A percentile compares a stretch with the other conserved stretches of the same genome.
phyloP scores from a whole-genome alignment of 2,329 filamentous ascomycete genomes.

The Alternaria panax region DNA sequence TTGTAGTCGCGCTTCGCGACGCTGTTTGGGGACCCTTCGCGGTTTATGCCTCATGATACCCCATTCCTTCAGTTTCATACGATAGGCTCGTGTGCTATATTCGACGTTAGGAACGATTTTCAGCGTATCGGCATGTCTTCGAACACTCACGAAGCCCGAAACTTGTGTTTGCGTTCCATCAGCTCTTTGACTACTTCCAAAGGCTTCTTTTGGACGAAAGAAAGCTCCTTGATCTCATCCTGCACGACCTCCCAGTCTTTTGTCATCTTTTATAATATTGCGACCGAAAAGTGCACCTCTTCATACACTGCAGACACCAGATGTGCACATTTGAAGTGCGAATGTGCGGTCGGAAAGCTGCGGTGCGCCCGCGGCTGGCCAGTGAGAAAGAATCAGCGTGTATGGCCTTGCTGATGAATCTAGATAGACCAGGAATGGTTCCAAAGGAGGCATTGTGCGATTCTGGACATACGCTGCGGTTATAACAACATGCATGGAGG shows the following conservation, averaged over 20 bases:
- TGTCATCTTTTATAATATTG: constrained; percentile 32
- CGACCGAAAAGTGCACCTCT: neutral
- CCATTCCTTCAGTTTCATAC: constrained; percentile 50
- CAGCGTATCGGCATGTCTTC: neutral
- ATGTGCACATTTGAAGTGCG: neutral
- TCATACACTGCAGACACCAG: neutral
- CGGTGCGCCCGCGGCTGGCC: neutral
- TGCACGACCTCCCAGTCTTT: constrained; percentile 43
- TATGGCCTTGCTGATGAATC: neutral
- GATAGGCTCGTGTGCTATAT: constrained; percentile 45
- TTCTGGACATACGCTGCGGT: neutral
- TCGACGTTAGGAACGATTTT: constrained; percentile 3
- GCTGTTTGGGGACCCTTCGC: constrained; percentile 10
- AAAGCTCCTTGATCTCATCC: constrained; percentile 43
- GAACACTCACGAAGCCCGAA: constrained; percentile 44
- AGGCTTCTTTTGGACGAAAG: constrained; percentile 43
- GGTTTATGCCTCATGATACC: constrained; percentile 38
- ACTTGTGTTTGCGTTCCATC: constrained; percentile 44
- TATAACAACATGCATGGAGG: neutral
- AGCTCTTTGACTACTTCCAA: constrained; percentile 44
- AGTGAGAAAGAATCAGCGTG: neutral
- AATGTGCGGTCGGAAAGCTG: neutral
- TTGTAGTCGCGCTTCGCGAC: constrained; percentile 1
- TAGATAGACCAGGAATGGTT: neutral
- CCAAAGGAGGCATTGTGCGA: neutral